Evolutionary conservation across 768 basidiomycete genomes (phyloP).

Genomic region (Kwoniella bestiolae): DNA sequence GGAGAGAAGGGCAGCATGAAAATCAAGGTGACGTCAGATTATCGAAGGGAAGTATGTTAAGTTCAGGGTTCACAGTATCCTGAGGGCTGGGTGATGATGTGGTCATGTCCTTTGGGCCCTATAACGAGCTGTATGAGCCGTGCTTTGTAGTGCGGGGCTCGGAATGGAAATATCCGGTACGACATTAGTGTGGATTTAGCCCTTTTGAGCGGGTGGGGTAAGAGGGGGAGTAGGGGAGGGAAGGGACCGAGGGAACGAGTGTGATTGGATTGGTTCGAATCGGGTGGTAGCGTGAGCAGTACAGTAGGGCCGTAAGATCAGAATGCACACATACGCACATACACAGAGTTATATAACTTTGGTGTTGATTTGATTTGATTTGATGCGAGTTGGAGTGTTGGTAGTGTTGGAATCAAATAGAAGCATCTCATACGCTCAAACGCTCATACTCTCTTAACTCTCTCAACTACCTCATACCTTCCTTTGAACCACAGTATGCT

Average conservation of each 20-base stretch:
- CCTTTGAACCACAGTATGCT: background rate
- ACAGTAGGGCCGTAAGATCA: no score
- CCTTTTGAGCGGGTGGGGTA: background rate
- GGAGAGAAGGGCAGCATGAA: no score
- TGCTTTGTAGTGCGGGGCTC: background rate
- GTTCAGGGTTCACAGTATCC: no score
- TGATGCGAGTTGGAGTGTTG: no score
- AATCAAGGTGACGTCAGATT: background rate
- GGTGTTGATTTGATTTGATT: no score
- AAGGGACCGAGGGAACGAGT: background rate
- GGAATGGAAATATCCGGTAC: background rate
- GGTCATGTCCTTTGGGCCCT: background rate
- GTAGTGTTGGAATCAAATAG: background rate
- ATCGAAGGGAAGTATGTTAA: background rate
- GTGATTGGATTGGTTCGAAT: background rate
- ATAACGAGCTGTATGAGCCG: background rate
- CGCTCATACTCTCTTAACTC: no score
- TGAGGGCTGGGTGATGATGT: background rate
- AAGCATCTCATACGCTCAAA: background rate
- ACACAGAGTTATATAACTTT: background rate
- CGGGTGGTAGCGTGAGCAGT: no score
- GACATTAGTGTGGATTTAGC: background rate
- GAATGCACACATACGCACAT: background rate
- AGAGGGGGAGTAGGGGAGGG: background rate
- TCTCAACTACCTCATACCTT: background rate